Conservation (phyloP, 1,284 basidiomycete genomes). For the Bondarzewia mesenterica region DNA sequence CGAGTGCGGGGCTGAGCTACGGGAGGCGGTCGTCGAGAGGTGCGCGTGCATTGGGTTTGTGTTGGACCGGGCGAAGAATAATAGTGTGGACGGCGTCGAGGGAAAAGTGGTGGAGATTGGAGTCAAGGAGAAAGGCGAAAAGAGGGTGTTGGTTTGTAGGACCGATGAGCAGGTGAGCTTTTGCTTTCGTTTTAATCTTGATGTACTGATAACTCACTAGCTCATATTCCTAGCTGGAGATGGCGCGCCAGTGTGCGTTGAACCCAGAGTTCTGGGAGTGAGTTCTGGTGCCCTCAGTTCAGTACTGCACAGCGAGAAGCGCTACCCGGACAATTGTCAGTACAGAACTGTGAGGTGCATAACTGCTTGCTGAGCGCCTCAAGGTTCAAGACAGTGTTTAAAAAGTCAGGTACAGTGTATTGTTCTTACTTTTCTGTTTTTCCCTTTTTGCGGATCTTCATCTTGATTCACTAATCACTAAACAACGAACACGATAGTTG, state of each 20-base stretch:
- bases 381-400: too few relatives aligned
- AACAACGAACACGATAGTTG: too few relatives aligned
- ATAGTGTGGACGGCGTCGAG: conserved; percentile 33
- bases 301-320: not conserved
- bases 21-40: conserved; percentile 46
- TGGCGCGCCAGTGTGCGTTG: conserved; percentile 51
- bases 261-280: conserved; percentile 30
- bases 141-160: conserved; percentile 46
- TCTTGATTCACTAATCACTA: too few relatives aligned
- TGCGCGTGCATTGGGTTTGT: conserved; percentile 55
- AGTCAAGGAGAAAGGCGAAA: conserved; percentile 20
- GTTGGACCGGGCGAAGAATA: conserved; percentile 28
- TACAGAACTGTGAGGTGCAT: too few relatives aligned
- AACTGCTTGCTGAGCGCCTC: too few relatives aligned
- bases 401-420: too few relatives aligned
- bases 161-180: conserved; percentile 48
- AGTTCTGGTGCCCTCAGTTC: not conserved
- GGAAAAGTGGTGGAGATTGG: conserved; percentile 39
- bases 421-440: too few relatives aligned
- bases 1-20: conserved; percentile 57
- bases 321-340: too few relatives aligned
- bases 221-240: conserved; percentile 41
- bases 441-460: too few relatives aligned
- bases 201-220: not conserved
- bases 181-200: not conserved